Evolutionary conservation across 257 asterid genomes (phyloP).

Genomic region (Gynochthodes officinalis): DNA sequence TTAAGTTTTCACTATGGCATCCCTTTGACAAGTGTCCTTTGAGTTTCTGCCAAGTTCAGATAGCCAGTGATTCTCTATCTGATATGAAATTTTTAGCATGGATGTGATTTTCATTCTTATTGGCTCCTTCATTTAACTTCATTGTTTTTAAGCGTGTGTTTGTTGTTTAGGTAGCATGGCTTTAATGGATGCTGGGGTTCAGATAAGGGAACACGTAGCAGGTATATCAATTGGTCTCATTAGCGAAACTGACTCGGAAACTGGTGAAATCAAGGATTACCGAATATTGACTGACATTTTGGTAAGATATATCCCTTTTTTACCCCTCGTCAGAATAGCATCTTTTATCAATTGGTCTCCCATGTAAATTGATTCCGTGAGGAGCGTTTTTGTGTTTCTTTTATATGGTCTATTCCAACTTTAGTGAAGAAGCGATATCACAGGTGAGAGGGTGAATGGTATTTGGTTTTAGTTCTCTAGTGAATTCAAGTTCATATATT

Average conservation of each 20-base stretch:
- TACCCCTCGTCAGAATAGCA: not conserved
- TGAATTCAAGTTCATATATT: not conserved
- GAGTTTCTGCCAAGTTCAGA: not conserved
- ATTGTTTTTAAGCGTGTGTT: constrained; percentile 2
- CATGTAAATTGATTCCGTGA: not conserved
- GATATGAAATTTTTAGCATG: not conserved
- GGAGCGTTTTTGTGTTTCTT: not conserved
- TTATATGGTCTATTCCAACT: not conserved
- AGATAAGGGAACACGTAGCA: constrained; percentile 80
- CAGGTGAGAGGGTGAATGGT: not conserved
- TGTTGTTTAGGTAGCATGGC: constrained; percentile 88
- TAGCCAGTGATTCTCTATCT: not conserved
- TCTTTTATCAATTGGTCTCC: not conserved
- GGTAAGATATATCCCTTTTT: constrained; percentile 39
- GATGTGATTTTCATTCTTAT: not conserved
- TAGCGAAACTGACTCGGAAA: constrained; percentile 68
- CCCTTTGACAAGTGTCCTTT: not conserved
- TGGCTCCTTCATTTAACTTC: not conserved
- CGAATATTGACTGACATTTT: constrained; percentile 83
- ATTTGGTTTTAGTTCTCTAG: not conserved
- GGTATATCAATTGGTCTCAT: constrained; percentile 93
- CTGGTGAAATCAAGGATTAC: constrained; percentile 86
- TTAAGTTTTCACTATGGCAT: not conserved
- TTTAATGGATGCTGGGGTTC: constrained; percentile 98
- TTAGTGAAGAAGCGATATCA: not conserved